Conservation (phyloP, 2,329 filamentous ascomycete genomes). For the Nannizzia gypsea region DNA sequence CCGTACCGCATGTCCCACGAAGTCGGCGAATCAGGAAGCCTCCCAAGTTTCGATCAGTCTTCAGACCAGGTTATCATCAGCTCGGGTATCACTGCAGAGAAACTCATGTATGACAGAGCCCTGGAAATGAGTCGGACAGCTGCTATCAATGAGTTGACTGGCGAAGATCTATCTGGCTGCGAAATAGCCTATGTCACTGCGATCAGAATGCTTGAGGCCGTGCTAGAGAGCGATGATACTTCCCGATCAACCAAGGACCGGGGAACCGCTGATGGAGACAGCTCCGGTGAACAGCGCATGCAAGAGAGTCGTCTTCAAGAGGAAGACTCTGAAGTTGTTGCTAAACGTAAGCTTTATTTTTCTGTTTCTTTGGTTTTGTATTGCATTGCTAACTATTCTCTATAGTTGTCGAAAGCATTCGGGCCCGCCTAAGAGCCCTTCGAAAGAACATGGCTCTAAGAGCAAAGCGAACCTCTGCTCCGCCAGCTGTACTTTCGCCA, state of each 20-base stretch:
- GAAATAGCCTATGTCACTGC: conserved; percentile 90
- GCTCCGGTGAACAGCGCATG: conserved; percentile 25
- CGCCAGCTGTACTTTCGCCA: conserved; percentile 20
- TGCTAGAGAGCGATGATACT: conserved; percentile 65
- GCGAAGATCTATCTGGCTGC: conserved; percentile 74
- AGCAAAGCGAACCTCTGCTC: conserved; percentile 35
- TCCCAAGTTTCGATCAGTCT: conserved; percentile 42
- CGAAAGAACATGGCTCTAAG: conserved; percentile 40
- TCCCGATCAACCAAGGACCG: conserved; percentile 20
- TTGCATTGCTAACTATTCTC: background rate
- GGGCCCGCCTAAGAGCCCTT: conserved; percentile 35
- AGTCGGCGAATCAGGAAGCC: conserved; percentile 44
- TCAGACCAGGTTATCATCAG: conserved; percentile 73
- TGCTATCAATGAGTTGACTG: conserved; percentile 89
- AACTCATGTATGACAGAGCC: conserved; percentile 94
- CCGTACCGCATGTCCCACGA: conserved; percentile 68
- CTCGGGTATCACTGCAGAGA: conserved; percentile 84
- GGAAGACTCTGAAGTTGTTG: conserved; percentile 39
- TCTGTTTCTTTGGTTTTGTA: background rate
- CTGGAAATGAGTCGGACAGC: conserved; percentile 92
- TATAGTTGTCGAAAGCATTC: conserved; percentile 40
- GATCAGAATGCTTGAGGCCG: conserved; percentile 87
- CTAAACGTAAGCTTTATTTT: conserved; percentile 34
- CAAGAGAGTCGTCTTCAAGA: conserved; percentile 34
- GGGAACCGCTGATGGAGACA: conserved; percentile 13